Base-by-base conservation (phyloP, 352 stramenopile genomes). In the Phytophthora aleatoria region DNA sequence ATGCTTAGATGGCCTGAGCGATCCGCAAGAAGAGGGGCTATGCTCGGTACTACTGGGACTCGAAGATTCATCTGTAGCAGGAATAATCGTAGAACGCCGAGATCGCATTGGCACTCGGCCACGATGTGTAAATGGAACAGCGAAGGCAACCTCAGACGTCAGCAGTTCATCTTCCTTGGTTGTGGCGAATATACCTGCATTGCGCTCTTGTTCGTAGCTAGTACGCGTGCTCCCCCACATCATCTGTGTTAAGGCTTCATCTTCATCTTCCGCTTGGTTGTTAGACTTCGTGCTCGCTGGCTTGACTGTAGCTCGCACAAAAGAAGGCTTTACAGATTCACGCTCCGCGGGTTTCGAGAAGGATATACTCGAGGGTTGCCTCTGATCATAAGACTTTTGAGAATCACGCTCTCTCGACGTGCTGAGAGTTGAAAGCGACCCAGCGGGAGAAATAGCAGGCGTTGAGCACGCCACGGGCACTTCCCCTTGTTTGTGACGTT, bases 81-180 rank as follows among this genome's bases (percentile, higher is more conserved):
- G 24, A 13, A 12, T 7, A 24, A 9, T n/a, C 20, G 20, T 20
- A 20, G 20, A 20, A 20, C 20, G 20, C 3, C 42, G 58, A 35
- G 26, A 41, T 38, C 77, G 73, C 9, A 87, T 82, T 5, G 80
- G 77, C 8, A 89, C 77, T 11, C 69, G 64, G 1, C 77, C 77
- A n/a, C 36, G 47, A 58, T 58, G 30, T 24, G 20, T 62, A 57
- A 74, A 74, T 6, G 62, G 67, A 30, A 54, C 11, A 27, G 16
- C 20, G 7, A 38, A 26, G 11, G 16, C 15, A 27, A 2, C 5
- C 20, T 59, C 42, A 36, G 31, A 56, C 6, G 31, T 28, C 8
- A 26, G n/a, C 28, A 33, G 20, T 5, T 67, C 44, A 9, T 51
- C 26, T 63, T 44, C 44, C 11, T 36, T 50, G 1, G 1, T 26